phyloP scores from a whole-genome alignment of 163 green algal genomes.

The Trebouxiophyceae sp. region DNA sequence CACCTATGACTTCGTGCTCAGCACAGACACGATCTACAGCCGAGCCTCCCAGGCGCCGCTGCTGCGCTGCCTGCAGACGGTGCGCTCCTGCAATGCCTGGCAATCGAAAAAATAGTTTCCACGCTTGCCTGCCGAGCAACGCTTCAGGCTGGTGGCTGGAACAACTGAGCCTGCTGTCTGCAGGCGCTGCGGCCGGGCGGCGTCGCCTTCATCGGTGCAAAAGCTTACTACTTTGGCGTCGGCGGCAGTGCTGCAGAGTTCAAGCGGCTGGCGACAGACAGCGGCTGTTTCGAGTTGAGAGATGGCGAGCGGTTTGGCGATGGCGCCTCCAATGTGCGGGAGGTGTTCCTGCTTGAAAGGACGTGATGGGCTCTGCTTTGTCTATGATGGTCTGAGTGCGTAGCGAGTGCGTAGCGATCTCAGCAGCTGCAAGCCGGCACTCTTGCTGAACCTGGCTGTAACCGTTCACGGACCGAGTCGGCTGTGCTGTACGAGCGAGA shows the following conservation, averaged over 20 bases:
- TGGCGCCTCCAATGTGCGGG: slow-evolving; percentile 56
- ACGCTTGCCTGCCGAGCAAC: no score
- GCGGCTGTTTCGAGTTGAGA: slow-evolving; percentile 26
- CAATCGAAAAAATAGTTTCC: neutral
- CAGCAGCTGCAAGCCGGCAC: no score
- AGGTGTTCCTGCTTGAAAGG: slow-evolving; percentile 52
- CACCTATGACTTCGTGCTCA: slow-evolving; percentile 64
- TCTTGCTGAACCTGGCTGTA: no score
- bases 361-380: neutral
- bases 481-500: no score
- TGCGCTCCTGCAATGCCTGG: neutral
- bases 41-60: slow-evolving; percentile 42
- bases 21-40: slow-evolving; percentile 79
- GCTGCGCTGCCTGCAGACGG: slow-evolving; percentile 64
- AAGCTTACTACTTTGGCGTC: slow-evolving; percentile 95
- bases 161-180: neutral
- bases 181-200: slow-evolving; percentile 66
- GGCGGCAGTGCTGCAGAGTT: slow-evolving; percentile 68
- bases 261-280: slow-evolving; percentile 25
- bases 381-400: no score
- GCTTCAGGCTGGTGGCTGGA: neutral
- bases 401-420: no score
- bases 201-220: slow-evolving; percentile 73
- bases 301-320: slow-evolving; percentile 32
- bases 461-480: no score